phyloP scores from a whole-genome alignment of 192 early-diverging fungal genomes.

The Funneliformis geosporum region DNA sequence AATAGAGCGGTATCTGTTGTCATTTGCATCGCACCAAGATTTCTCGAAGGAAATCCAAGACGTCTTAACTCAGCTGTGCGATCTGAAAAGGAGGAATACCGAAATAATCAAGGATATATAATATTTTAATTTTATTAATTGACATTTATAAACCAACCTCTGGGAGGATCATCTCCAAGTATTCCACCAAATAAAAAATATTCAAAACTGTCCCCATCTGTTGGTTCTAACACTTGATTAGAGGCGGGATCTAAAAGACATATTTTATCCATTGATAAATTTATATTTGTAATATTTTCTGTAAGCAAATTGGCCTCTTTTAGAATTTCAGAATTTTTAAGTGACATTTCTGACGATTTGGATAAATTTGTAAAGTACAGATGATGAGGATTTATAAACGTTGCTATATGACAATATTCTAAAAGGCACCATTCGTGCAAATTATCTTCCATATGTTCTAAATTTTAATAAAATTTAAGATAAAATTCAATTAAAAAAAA shows the following conservation, averaged over 20 bases:
- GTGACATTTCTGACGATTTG: constrained; percentile 44
- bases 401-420: constrained; percentile 77
- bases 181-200: constrained; percentile 87
- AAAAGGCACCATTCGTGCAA: constrained; percentile 71
- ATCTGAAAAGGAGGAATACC: constrained; percentile 34
- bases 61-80: constrained; percentile 62
- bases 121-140: background rate
- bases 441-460: constrained; percentile 24
- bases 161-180: constrained; percentile 66
- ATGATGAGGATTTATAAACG: constrained; percentile 57
- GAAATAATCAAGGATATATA: background rate
- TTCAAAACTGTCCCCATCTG: constrained; percentile 66
- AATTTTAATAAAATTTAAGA: background rate
- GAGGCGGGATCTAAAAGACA: constrained; percentile 75
- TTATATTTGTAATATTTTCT: constrained; percentile 52
- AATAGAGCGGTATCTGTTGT: constrained; percentile 83
- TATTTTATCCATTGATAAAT: constrained; percentile 55
- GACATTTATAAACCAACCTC: constrained; percentile 38
- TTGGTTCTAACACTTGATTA: constrained; percentile 55
- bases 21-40: constrained; percentile 79
- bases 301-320: constrained; percentile 51
- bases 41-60: constrained; percentile 69
- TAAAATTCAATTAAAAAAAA: too few relatives aligned
- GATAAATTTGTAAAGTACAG: constrained; percentile 62
- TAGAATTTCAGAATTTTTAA: constrained; percentile 44